phyloP scores from a whole-genome alignment of 257 asterid genomes.

The Scutellaria baicalensis region DNA sequence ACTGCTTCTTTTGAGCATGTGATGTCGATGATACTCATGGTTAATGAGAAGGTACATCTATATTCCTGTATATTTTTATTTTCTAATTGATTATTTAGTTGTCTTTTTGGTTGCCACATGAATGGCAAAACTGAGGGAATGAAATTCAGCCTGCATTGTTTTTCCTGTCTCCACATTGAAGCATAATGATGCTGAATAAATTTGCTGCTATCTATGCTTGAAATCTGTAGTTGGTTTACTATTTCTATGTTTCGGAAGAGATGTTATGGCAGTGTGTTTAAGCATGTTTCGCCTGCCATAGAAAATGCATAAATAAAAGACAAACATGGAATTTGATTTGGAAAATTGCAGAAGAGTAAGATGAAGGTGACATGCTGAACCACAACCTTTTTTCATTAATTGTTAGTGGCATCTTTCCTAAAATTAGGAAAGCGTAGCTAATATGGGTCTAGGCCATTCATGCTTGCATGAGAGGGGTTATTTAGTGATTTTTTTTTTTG shows the following conservation, averaged over 20 bases:
- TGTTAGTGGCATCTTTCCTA: neutral
- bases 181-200: neutral
- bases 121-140: neutral
- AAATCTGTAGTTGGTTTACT: neutral
- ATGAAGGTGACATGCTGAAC: neutral
- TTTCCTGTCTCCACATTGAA: neutral
- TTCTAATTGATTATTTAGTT: neutral
- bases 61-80: neutral
- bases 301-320: neutral
- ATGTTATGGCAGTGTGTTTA: neutral
- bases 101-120: neutral
- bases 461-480: neutral
- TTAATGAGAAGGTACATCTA: slow-evolving; percentile 81
- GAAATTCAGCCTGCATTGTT: neutral
- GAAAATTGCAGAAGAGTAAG: neutral
- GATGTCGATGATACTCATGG: slow-evolving; percentile 97
- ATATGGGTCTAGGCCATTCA: neutral
- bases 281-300: neutral
- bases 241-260: neutral
- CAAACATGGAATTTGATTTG: neutral
- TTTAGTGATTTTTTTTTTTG: slow-evolving; percentile 1
- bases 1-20: slow-evolving; percentile 88
- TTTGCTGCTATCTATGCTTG: neutral
- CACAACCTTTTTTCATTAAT: neutral
- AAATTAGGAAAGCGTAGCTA: neutral